Conservation (phyloP, 371 early-diverging fungal genomes). For the Mucor racemosus region DNA sequence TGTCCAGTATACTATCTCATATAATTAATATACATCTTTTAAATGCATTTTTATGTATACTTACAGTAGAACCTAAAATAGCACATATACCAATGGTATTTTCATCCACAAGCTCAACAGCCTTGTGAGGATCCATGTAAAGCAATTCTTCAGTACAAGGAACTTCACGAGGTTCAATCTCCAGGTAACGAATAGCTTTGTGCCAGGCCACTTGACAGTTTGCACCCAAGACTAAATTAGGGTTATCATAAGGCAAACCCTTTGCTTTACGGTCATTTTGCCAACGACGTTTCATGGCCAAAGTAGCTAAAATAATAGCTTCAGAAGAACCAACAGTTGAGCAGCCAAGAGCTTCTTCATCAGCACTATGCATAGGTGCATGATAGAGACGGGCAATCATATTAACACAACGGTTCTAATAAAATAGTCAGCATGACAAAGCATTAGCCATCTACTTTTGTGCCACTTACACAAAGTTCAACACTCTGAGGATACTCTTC, state of each 20-base stretch:
- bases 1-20: constrained; percentile 73
- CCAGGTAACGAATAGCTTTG: constrained; percentile 64
- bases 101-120: constrained; percentile 67
- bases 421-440: not conserved
- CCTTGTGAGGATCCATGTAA: constrained; percentile 63
- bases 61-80: constrained; percentile 73
- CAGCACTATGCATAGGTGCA: constrained; percentile 47
- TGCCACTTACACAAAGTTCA: constrained; percentile 45
- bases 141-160: constrained; percentile 54
- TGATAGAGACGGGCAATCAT: constrained; percentile 72
- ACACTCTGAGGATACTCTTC: constrained; percentile 70
- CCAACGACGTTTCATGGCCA: constrained; percentile 82
- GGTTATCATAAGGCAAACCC: constrained; percentile 64
- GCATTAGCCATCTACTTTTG: not conserved
- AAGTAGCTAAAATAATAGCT: constrained; percentile 70
- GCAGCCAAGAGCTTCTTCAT: constrained; percentile 56
- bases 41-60: not conserved
- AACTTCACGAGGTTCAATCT: constrained; percentile 68
- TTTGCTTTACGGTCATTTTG: constrained; percentile 52
- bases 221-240: constrained; percentile 75
- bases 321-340: constrained; percentile 79
- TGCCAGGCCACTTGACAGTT: constrained; percentile 71
- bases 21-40: not conserved
- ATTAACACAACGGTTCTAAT: constrained; percentile 73
- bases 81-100: constrained; percentile 79